Conservation (phyloP, 139 green algal species). For the Coelastrella sp. region DNA sequence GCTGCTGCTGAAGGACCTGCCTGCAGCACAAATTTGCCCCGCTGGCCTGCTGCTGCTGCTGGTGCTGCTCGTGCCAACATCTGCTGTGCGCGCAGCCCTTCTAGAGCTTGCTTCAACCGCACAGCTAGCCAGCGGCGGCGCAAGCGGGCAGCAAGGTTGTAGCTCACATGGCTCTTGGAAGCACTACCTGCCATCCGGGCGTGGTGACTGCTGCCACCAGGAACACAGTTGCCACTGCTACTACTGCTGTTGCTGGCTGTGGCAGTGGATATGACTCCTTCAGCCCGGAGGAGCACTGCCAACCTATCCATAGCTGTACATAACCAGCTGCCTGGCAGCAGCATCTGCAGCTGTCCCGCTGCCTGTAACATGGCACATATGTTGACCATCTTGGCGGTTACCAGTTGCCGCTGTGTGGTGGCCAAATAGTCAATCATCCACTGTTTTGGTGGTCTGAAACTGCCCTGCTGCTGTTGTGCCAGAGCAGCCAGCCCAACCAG, state of each 20-base stretch:
- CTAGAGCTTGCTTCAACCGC: conserved; percentile 4
- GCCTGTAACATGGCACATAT: conserved; percentile 4
- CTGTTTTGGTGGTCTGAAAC: not conserved
- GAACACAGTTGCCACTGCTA: not conserved
- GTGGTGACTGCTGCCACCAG: not conserved
- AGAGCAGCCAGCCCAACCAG: conserved; percentile 17
- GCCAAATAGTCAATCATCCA: not conserved
- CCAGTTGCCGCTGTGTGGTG: not conserved
- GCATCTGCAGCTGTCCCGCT: conserved; percentile 22
- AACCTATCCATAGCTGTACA: conserved; percentile 14
- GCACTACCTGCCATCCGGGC: not conserved
- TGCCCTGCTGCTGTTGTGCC: not conserved
- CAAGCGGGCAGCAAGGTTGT: conserved; percentile 1
- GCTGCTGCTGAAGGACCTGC: not conserved
- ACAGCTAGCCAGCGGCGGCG: not conserved
- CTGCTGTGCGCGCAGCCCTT: conserved; percentile 32
- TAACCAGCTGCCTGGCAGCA: conserved; percentile 10
- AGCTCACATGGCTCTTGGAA: not conserved
- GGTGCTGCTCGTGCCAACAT: conserved; percentile 11
- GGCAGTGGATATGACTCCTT: not conserved
- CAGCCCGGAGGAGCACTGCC: not conserved
- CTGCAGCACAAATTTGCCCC: not conserved
- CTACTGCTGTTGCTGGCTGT: conserved; percentile 1
- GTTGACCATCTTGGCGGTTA: not conserved
- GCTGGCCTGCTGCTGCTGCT: not conserved